A percentile compares a stretch with the other conserved stretches of the same genome.
These are phyloP conservation scores for Leccinum subatratum DNA, from an alignment of 1,284 basidiomycete genomes.

Conservation along the genomic window DNA sequence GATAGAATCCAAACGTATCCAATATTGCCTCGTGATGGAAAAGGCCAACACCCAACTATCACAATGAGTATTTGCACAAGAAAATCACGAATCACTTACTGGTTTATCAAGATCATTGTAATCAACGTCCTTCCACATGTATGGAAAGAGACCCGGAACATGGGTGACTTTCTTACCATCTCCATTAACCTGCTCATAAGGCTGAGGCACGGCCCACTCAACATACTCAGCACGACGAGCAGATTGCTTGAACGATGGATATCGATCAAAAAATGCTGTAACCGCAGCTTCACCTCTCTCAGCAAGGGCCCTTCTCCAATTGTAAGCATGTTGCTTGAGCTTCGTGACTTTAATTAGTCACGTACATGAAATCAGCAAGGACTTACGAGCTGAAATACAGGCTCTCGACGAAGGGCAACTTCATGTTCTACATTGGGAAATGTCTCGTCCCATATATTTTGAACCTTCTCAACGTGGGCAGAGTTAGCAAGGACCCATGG, in stretches of 20 bases:
- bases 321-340: not conserved
- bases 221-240: not conserved
- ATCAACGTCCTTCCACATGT: not conserved
- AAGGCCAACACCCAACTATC: not conserved
- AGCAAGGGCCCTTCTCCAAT: not conserved
- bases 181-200: not conserved
- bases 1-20: not conserved
- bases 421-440: not conserved
- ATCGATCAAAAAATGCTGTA: not conserved
- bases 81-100: not conserved
- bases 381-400: not conserved
- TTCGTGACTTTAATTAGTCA: not conserved
- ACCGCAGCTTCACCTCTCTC: not conserved
- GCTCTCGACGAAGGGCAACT: not conserved
- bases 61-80: not conserved
- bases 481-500: not conserved
- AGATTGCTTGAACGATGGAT: not conserved
- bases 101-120: not conserved
- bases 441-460: not conserved
- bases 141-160: not conserved
- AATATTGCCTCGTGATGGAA: not conserved
- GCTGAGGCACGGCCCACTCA: not conserved
- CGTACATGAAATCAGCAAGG: too few species aligned
- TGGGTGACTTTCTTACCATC: not conserved
- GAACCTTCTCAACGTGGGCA: not conserved